These are phyloP conservation scores for Backusella morwellensis DNA, from an alignment of 192 early-diverging fungal genomes.

Conservation along the genomic window DNA sequence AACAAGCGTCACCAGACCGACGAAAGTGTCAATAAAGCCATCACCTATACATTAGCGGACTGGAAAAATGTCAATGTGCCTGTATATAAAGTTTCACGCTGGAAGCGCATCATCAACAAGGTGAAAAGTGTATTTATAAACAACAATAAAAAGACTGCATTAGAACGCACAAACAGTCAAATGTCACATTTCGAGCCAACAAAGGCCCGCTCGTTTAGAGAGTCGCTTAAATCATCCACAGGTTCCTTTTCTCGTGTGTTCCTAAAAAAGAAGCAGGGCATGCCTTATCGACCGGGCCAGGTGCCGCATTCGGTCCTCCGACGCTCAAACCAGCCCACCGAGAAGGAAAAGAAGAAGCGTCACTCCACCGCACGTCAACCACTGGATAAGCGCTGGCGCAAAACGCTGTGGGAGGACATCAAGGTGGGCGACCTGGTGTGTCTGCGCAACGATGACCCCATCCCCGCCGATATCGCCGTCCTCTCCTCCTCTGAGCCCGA, in stretches of 20 bases:
- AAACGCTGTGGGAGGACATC: conserved; percentile 52
- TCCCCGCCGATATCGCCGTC: conserved; percentile 67
- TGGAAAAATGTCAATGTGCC: conserved; percentile 66
- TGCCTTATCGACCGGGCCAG: conserved; percentile 37
- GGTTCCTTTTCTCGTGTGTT: conserved; percentile 27
- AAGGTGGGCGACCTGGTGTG: conserved; percentile 64
- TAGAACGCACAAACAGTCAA: neutral
- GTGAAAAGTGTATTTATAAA: neutral
- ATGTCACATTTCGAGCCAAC: neutral
- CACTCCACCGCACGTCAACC: neutral
- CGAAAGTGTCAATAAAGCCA: conserved; percentile 74
- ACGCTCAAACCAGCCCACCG: neutral
- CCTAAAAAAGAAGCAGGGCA: conserved; percentile 12
- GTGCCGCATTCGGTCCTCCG: conserved; percentile 51
- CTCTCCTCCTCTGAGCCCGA: conserved; percentile 66
- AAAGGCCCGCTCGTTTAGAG: conserved; percentile 1
- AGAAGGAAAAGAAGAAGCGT: conserved; percentile 32
- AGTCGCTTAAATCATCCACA: conserved; percentile 14
- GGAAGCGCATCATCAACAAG: conserved; percentile 7
- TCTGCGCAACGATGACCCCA: conserved; percentile 55
- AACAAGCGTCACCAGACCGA: conserved; percentile 86
- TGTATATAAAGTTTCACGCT: conserved; percentile 26
- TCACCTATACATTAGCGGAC: conserved; percentile 45
- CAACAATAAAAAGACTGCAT: neutral
- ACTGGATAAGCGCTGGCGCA: conserved; percentile 40